Evolutionary conservation across 768 basidiomycete species (phyloP), one percentile per base, ranked within the genome.

Genomic region (Cantharellus anzutake): DNA sequence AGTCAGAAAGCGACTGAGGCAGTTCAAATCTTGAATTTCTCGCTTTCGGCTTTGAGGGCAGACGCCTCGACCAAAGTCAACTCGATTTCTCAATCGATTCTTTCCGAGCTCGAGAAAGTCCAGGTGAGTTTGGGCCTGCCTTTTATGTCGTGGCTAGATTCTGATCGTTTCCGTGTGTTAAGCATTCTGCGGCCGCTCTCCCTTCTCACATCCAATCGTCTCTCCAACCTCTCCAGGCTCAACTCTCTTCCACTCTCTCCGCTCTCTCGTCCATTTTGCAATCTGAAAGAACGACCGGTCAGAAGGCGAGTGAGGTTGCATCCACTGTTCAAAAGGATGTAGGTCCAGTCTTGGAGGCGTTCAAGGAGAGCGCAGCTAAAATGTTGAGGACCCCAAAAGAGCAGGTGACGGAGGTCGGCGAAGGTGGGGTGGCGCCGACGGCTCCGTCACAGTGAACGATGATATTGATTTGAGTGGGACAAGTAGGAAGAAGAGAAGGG

Each of bases 1-100:
- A 86, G 83, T 58, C 82, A 86, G 74, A 78, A 77, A 61, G 85
- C 84, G 2, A 77, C 78, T 2, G 80, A 80, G 56, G 82, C 81
- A 34, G 83, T 84, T 16, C 75, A 80, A 41, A 73, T 75, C 55
- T 78, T 89, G 67, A 78, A 77, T 65, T 69, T 72, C 11, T 73
- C 81, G 37, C 79, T 84, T 29, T 74, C 83, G 0, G 74, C 78
- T 20, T 41, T 65, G 42, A 58, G 61, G 4, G 41, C 59, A 41
- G 59, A 64, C 5, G 80, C 83, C 14, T 79, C 82, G 64, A 66
- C 73, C 42, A 78, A 75, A 61, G 76, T 85, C 48, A 76, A 81
- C 64, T 62, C 71, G 2, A 76, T 86, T 42, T 81, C 82, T 42
- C 78, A 83, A 62, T 78, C 71, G 58, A 81, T 88, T 80, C 70